Evolutionary conservation across 306 rosid species (phyloP).

Genomic region (Prunus fruticosa): DNA sequence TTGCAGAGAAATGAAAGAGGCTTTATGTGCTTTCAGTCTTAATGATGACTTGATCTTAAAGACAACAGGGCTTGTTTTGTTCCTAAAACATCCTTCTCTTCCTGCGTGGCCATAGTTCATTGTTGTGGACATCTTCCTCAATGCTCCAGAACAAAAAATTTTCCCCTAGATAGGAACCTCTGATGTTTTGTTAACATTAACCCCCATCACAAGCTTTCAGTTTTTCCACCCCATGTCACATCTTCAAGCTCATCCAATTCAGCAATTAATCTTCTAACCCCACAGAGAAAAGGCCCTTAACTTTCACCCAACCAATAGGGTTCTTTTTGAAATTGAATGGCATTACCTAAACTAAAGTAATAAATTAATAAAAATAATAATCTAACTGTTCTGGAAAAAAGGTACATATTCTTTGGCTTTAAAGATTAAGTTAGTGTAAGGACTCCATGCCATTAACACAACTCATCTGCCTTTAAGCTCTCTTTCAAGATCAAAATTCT

Average conservation of each 20-base stretch:
- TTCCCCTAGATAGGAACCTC: background rate
- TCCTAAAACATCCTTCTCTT: background rate
- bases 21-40: background rate
- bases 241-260: background rate
- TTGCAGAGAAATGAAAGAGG: too few species aligned
- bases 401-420: too few species aligned
- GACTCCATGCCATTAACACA: too few species aligned
- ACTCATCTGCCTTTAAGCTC: too few species aligned
- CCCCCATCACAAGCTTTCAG: background rate
- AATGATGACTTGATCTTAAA: background rate
- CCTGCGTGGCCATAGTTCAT: background rate
- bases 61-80: background rate
- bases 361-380: too few species aligned
- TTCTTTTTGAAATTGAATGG: too few species aligned
- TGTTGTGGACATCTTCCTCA: background rate
- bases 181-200: slow-evolving; percentile 14
- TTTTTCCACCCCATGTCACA: slow-evolving; percentile 3
- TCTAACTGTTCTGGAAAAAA: too few species aligned
- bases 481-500: too few species aligned
- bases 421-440: too few species aligned
- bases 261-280: background rate
- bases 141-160: slow-evolving; percentile 11
- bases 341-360: background rate
- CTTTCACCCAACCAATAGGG: background rate
- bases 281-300: background rate